These are phyloP conservation scores for Nakaseomyces sp. DNA, from an alignment of 1,139 yeast genomes.

Conservation along the genomic window DNA sequence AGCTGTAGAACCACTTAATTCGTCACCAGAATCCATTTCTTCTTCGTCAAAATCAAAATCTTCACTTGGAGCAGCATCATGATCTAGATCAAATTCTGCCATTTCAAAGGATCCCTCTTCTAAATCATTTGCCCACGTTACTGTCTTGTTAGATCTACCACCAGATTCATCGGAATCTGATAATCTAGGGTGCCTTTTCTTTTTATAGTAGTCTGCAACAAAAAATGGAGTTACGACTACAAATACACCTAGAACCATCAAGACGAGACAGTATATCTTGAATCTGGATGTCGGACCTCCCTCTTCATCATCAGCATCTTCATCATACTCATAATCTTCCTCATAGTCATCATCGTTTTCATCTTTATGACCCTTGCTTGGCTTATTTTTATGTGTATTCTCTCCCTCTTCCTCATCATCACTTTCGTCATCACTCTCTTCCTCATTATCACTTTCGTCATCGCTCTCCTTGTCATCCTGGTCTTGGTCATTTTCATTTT, in stretches of 20 bases:
- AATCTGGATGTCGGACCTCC: neutral
- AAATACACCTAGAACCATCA: slow-evolving; percentile 17
- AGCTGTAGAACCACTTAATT: slow-evolving; percentile 1
- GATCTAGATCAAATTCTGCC: slow-evolving; percentile 30
- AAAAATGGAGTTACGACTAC: slow-evolving; percentile 16
- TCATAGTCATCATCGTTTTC: slow-evolving; percentile 11
- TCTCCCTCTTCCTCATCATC: slow-evolving; percentile 12
- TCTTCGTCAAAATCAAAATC: neutral
- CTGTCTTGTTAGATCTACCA: slow-evolving; percentile 24
- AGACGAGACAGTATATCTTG: slow-evolving; percentile 7
- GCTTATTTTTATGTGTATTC: slow-evolving; percentile 8
- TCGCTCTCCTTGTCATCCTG: slow-evolving; percentile 7
- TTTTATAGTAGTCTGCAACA: slow-evolving; percentile 15
- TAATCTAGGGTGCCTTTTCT: slow-evolving; percentile 21
- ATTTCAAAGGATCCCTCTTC: slow-evolving; percentile 12
- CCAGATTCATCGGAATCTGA: slow-evolving; percentile 14
- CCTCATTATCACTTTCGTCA: slow-evolving; percentile 8
- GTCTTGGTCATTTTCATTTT: slow-evolving; percentile 6
- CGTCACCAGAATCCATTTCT: neutral
- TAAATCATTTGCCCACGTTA: slow-evolving; percentile 32
- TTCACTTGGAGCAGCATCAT: slow-evolving; percentile 30
- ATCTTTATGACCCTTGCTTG: slow-evolving; percentile 12
- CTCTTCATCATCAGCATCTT: slow-evolving; percentile 13
- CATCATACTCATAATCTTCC: slow-evolving; percentile 11
- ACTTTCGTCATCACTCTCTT: slow-evolving; percentile 8